Evolutionary conservation across 768 basidiomycete genomes (phyloP), one percentile per base, ranked within the genome.

Genomic region (Tulasnella sp.): DNA sequence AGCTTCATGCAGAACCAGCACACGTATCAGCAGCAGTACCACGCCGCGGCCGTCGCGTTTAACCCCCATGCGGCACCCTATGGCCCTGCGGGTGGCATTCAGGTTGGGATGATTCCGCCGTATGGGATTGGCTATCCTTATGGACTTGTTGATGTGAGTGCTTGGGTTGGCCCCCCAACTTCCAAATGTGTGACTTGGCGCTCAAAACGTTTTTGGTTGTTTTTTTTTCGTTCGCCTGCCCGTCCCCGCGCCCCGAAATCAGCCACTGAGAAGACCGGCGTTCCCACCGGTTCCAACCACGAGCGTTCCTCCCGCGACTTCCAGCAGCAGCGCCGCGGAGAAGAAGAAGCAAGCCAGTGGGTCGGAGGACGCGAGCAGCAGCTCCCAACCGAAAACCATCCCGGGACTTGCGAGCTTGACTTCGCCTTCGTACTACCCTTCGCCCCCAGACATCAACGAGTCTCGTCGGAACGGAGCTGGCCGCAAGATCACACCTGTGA

Each of bases 401-500:
- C 62, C 62, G 10, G 62, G 62, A 6, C 27, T 68, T 10, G 62
- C 62, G 8, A 68, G 62, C 18, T 14, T 68, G 4, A 34, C 62
- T 27, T 68, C 62, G 19, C 62, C 62, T 18, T 68, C 62, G 62
- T 68, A 68, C 62, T 68, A 68, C 62, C 62, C 62, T 68, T 68
- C 62, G 0, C 62, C 62, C 36, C 62, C 62, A 6, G 62, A 68
- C 62, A 68, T 68, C 31, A 68, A 68, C 62, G 62, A 68, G 27
- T 27, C 62, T 27, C 62, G 62, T 12, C 62, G 62, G 62, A 68
- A 68, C 27, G 62, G 62, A 68, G 48, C 76, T 24, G n/a, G 39
- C 24, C 76, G 52, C 76, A 77, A 77, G 76, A 77, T 77, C 62
- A 77, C 56, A 1, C 76, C 76, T 31, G 56, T 62, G 19, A 77